Evolutionary conservation across 2,329 filamentous ascomycete species (phyloP).

Genomic region (Hypoxylon rubiginosum): DNA sequence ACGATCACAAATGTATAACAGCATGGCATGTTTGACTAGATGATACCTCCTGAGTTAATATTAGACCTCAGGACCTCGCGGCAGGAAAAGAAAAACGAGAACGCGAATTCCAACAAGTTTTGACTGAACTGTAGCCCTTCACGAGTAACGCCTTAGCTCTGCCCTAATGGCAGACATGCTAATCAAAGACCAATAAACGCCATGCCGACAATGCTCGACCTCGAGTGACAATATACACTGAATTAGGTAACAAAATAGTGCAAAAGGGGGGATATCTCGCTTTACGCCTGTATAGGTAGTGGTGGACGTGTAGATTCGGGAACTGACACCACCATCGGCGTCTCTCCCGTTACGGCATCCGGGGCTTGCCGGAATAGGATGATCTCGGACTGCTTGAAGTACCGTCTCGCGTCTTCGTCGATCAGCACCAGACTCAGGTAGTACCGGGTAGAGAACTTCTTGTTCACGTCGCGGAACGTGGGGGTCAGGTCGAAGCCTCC

Average conservation of each 20-base stretch:
- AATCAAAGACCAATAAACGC: slow-evolving; percentile 48
- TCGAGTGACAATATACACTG: slow-evolving; percentile 47
- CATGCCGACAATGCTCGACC: slow-evolving; percentile 48
- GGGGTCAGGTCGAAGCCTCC: slow-evolving; percentile 97
- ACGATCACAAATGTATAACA: slow-evolving; percentile 44
- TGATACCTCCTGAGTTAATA: slow-evolving; percentile 48
- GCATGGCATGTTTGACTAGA: slow-evolving; percentile 39
- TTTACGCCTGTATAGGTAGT: slow-evolving; percentile 45
- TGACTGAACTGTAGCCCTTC: slow-evolving; percentile 17
- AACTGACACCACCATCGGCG: slow-evolving; percentile 61
- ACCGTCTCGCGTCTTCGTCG: slow-evolving; percentile 95
- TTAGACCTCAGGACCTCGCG: slow-evolving; percentile 30
- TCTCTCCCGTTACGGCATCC: slow-evolving; percentile 62
- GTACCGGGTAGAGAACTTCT: slow-evolving; percentile 98
- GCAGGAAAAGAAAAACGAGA: slow-evolving; percentile 16
- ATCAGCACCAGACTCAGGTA: slow-evolving; percentile 97
- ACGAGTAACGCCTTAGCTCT: slow-evolving; percentile 30
- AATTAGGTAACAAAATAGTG: slow-evolving; percentile 14
- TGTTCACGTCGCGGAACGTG: slow-evolving; percentile 99
- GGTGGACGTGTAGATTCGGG: slow-evolving; percentile 51
- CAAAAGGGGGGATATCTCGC: slow-evolving; percentile 7
- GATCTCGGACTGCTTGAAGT: slow-evolving; percentile 99
- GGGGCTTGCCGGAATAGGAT: slow-evolving; percentile 90
- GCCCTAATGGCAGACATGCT: slow-evolving; percentile 33
- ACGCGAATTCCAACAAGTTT: slow-evolving; percentile 31